A percentile compares a stretch with the other conserved stretches of the same genome.
Conservation (phyloP, 1,139 yeast species). For the Hemisphaericaspora xylanilytica region DNA sequence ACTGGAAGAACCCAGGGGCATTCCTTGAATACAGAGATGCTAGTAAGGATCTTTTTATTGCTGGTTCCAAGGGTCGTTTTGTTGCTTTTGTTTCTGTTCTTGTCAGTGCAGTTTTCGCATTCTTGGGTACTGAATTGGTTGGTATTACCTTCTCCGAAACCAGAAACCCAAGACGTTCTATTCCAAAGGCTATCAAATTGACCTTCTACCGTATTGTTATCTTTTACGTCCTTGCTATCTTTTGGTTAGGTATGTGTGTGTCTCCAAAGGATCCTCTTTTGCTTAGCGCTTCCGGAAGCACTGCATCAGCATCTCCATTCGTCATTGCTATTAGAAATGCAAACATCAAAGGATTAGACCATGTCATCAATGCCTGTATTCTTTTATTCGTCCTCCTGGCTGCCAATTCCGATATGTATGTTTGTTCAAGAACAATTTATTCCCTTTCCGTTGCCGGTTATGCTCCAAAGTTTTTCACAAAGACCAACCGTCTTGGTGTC, state of each 20-base stretch:
- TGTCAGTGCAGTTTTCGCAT: slow-evolving; percentile 75
- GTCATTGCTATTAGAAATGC: slow-evolving; percentile 46
- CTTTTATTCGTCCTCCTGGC: slow-evolving; percentile 40
- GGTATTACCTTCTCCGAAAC: slow-evolving; percentile 77
- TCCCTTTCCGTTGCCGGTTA: slow-evolving; percentile 41
- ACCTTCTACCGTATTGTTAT: slow-evolving; percentile 74
- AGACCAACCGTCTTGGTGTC: slow-evolving; percentile 27
- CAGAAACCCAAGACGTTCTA: slow-evolving; percentile 67
- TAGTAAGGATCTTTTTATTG: slow-evolving; percentile 22
- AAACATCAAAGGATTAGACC: slow-evolving; percentile 37
- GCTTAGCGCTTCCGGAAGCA: slow-evolving; percentile 32
- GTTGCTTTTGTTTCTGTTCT: slow-evolving; percentile 65
- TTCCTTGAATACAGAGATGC: slow-evolving; percentile 46
- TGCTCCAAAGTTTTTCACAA: slow-evolving; percentile 36
- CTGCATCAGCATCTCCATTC: slow-evolving; percentile 43
- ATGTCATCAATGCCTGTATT: slow-evolving; percentile 36
- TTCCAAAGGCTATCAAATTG: slow-evolving; percentile 74
- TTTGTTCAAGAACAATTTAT: slow-evolving; percentile 43
- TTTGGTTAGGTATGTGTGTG: slow-evolving; percentile 73
- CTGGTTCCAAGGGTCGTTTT: slow-evolving; percentile 40
- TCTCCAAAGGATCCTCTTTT: slow-evolving; percentile 63
- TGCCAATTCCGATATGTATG: slow-evolving; percentile 44
- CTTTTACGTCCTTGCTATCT: slow-evolving; percentile 65
- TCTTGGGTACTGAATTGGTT: slow-evolving; percentile 70
- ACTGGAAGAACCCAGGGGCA: slow-evolving; percentile 65